A percentile compares a stretch with the other conserved stretches of the same genome.
phyloP scores from a whole-genome alignment of 2,329 filamentous ascomycete species.

The Monilinia polystroma region DNA sequence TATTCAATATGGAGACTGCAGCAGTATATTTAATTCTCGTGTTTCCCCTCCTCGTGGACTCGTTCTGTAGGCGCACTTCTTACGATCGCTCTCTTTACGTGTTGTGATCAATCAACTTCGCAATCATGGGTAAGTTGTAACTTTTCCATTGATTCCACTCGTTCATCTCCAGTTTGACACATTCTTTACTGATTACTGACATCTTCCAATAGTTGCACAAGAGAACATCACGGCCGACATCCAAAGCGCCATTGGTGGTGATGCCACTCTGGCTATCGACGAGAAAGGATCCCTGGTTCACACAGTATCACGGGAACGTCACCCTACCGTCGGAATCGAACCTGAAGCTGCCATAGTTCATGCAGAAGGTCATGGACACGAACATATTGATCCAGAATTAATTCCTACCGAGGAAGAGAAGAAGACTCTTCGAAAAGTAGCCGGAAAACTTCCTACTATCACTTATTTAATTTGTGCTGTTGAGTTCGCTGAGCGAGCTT shows the following conservation, averaged over 20 bases:
- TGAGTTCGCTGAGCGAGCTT: slow-evolving; percentile 74
- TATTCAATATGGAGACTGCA: neutral
- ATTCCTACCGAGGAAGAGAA: slow-evolving; percentile 58
- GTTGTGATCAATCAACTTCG: slow-evolving; percentile 15
- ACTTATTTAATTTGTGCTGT: slow-evolving; percentile 71
- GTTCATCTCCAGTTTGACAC: neutral
- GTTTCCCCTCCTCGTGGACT: slow-evolving; percentile 15
- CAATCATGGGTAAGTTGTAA: slow-evolving; percentile 22
- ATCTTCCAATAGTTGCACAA: slow-evolving; percentile 10
- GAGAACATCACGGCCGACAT: slow-evolving; percentile 26
- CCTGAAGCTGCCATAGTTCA: neutral
- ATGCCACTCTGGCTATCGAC: slow-evolving; percentile 26
- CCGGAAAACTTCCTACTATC: slow-evolving; percentile 62
- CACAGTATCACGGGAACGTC: slow-evolving; percentile 21
- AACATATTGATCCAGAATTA: slow-evolving; percentile 11
- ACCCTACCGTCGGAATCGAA: neutral
- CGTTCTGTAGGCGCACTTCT: slow-evolving; percentile 15
- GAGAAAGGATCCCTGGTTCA: slow-evolving; percentile 29
- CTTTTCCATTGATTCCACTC: neutral
- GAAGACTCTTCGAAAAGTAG: slow-evolving; percentile 59
- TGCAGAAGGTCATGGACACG: neutral
- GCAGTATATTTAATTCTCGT: slow-evolving; percentile 22
- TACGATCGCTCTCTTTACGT: slow-evolving; percentile 19
- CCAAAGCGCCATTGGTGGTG: slow-evolving; percentile 22
- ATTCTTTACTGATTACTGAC: neutral